These are phyloP conservation scores for Pythium aquatile DNA, from an alignment of 352 stramenopile genomes.

Conservation along the genomic window DNA sequence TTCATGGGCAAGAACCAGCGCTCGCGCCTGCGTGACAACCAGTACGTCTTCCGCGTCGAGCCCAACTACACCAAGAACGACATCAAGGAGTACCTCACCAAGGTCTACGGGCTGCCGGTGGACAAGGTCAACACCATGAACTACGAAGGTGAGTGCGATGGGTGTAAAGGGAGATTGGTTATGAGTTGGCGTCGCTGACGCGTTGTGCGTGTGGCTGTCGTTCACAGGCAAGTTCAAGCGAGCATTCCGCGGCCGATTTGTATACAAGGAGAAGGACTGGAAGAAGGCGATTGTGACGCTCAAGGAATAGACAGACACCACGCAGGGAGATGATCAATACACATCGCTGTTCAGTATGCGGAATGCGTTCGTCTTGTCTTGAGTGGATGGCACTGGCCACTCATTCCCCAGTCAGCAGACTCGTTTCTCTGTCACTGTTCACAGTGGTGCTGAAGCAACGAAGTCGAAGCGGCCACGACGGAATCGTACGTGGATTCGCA, in stretches of 20 bases:
- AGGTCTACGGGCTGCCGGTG: constrained; percentile 95
- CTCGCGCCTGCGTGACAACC: constrained; percentile 72
- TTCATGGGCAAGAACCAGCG: constrained; percentile 86
- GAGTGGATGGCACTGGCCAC: neutral
- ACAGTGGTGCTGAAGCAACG: too few species aligned
- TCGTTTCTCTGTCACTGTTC: neutral
- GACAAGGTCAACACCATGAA: constrained; percentile 95
- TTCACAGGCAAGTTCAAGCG: constrained; percentile 86
- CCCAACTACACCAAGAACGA: constrained; percentile 97
- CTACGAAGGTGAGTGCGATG: constrained; percentile 78
- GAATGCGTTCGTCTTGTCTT: neutral
- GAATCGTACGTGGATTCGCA: too few species aligned
- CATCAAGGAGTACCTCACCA: constrained; percentile 97
- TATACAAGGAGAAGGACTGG: constrained; percentile 93
- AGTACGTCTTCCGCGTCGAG: constrained; percentile 92
- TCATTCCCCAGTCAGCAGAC: neutral
- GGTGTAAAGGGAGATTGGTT: neutral
- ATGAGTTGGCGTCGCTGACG: neutral
- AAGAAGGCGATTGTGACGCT: constrained; percentile 92
- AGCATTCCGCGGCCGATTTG: constrained; percentile 74
- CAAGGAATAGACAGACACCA: constrained; percentile 50
- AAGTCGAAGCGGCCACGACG: too few species aligned
- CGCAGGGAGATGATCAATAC: constrained; percentile 1
- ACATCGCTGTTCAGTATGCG: constrained; percentile 2
- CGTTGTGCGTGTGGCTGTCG: neutral